Percentiles rank a stretch among this genome's conserved stretches.
Evolutionary conservation across 345 rosid genomes (phyloP).

Genomic region (Citrus medica): DNA sequence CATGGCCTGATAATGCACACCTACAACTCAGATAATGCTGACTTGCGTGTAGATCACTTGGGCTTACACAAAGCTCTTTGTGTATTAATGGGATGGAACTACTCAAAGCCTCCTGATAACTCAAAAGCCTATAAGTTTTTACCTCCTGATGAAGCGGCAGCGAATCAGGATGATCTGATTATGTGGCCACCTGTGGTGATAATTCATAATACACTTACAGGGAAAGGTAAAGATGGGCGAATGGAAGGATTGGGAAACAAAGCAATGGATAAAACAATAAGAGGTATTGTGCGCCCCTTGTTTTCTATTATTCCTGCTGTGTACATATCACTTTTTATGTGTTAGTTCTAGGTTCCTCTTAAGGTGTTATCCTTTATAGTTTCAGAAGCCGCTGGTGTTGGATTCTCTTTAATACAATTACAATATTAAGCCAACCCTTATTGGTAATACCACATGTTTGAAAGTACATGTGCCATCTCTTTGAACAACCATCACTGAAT

Average conservation of each 20-base stretch:
- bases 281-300: conserved; percentile 64
- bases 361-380: conserved; percentile 13
- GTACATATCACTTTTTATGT: conserved; percentile 7
- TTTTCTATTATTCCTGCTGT: conserved; percentile 31
- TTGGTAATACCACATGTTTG: not conserved
- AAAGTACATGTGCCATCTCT: not conserved
- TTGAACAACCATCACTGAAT: not conserved
- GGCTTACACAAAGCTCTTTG: conserved; percentile 97
- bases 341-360: not conserved
- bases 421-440: not conserved
- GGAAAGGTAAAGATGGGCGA: conserved; percentile 93
- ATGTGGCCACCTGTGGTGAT: conserved; percentile 97
- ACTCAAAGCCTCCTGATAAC: conserved; percentile 78
- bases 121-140: conserved; percentile 76
- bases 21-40: conserved; percentile 77
- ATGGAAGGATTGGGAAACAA: conserved; percentile 98
- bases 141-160: conserved; percentile 72
- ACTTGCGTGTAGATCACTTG: conserved; percentile 79
- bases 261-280: conserved; percentile 82
- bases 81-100: conserved; percentile 95
- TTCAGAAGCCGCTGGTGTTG: not conserved
- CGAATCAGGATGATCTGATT: conserved; percentile 83
- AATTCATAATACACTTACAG: conserved; percentile 88
- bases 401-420: not conserved
- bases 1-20: conserved; percentile 94